Base-by-base conservation (phyloP, 805 yeast species). In the Tetrapisispora pingtungensis region DNA sequence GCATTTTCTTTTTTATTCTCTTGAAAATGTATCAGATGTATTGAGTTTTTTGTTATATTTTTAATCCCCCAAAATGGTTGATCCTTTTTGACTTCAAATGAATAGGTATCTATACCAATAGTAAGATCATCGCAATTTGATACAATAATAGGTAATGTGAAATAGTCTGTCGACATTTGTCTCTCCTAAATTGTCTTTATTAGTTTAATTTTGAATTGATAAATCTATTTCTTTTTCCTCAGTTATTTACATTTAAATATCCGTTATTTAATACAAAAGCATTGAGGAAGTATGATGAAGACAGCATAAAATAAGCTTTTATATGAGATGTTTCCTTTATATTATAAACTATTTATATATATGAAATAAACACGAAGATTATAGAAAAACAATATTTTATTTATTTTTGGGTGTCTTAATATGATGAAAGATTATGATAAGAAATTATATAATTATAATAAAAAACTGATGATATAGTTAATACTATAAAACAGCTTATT, bases 401-500 rank as follows among this genome's bases (percentile, higher is more conserved):
- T 37, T 37, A 37, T 37, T 37, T 36, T 27, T 37, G 40, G 37
- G 34, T 35, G 36, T 40, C 36, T 32, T 32, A 40, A 40, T 36
- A 36, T 40, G 42, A 40, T 40, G 42, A 32, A 40, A 41, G 35
- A 41, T 28, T 34, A 34, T 41, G 37, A 33, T 41, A 41, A 27
- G 34, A 41, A 41, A 41, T 41, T 26, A 37, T 37, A 39, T 39
- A 24, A 18, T 36, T 28, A 39, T 31, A 32, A 39, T 31, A 39
- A 39, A 30, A 39, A 39, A 39, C 30, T 33, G 26, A 26, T 30
- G 17, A 18, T 33, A 18, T n/a, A 40, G 26, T 22, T 13, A 17
- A 40, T 15, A 30, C 19, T 40, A 40, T 27, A 15, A 34, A 18
- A 26, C 31, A 41, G 39, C 64, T 82, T 88, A 90, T 84, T 90